Evolutionary conservation across 352 stramenopile species (phyloP).

Genomic region (Phytophthora quininea): DNA sequence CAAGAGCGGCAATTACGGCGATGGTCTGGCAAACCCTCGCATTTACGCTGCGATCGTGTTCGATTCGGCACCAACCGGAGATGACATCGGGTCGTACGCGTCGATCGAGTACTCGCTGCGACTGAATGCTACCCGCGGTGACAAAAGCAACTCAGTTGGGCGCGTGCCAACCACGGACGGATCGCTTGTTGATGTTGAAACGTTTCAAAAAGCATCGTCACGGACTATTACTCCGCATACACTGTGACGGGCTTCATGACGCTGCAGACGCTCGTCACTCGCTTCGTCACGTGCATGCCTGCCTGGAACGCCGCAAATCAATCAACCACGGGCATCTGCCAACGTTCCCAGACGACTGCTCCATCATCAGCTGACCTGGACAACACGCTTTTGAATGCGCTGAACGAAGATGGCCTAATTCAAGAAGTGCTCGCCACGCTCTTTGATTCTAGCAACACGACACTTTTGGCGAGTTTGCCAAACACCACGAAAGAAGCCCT

Average conservation of each 20-base stretch:
- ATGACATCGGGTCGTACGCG: conserved; percentile 42
- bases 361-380: conserved; percentile 26
- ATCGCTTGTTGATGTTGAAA: conserved; percentile 26
- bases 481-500: conserved; percentile 24
- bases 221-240: conserved; percentile 47
- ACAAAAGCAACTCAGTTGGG: conserved; percentile 16
- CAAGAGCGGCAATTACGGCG: conserved; percentile 46
- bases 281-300: conserved; percentile 63
- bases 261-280: conserved; percentile 61
- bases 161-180: conserved; percentile 37
- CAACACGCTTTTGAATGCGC: conserved; percentile 26
- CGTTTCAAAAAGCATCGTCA: conserved; percentile 39
- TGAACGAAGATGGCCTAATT: conserved; percentile 45
- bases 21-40: conserved; percentile 39
- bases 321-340: conserved; percentile 49
- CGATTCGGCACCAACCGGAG: conserved; percentile 34
- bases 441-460: background rate
- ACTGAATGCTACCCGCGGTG: conserved; percentile 50
- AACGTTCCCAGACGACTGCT: conserved; percentile 40
- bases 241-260: conserved; percentile 59
- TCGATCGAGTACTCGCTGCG: conserved; percentile 67
- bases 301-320: conserved; percentile 45
- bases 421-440: conserved; percentile 28
- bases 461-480: conserved; percentile 17
- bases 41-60: conserved; percentile 69